phyloP scores from a whole-genome alignment of 1,139 yeast species.

The Pichia sp. region DNA sequence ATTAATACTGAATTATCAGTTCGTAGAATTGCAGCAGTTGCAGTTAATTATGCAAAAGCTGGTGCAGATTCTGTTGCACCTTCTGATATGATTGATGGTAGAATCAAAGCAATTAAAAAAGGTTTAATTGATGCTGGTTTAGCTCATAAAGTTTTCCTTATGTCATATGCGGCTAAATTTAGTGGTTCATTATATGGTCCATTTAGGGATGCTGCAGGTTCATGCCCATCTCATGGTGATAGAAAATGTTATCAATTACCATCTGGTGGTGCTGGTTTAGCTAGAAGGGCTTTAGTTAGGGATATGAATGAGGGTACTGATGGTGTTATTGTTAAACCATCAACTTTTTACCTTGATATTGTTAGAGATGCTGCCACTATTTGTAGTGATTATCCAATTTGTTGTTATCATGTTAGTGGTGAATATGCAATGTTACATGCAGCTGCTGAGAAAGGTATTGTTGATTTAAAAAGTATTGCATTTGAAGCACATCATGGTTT shows the following conservation, averaged over 20 bases:
- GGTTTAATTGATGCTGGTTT: slow-evolving; percentile 79
- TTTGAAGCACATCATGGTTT: slow-evolving; percentile 89
- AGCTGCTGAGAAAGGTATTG: slow-evolving; percentile 93
- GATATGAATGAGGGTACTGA: slow-evolving; percentile 94
- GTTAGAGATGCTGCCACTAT: slow-evolving; percentile 81
- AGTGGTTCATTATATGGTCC: slow-evolving; percentile 93
- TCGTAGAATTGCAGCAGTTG: slow-evolving; percentile 84
- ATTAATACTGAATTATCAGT: slow-evolving; percentile 73
- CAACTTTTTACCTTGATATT: slow-evolving; percentile 88
- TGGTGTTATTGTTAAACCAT: slow-evolving; percentile 93
- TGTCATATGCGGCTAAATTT: slow-evolving; percentile 94
- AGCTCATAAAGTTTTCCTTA: slow-evolving; percentile 81
- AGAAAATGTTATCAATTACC: slow-evolving; percentile 92
- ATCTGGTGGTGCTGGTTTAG: slow-evolving; percentile 86
- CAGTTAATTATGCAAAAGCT: slow-evolving; percentile 90
- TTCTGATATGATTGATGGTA: slow-evolving; percentile 96
- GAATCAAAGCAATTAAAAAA: slow-evolving; percentile 78
- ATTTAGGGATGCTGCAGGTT: slow-evolving; percentile 94
- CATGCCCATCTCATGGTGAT: slow-evolving; percentile 85
- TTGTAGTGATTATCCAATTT: slow-evolving; percentile 79
- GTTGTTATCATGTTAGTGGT: slow-evolving; percentile 96
- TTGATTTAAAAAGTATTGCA: slow-evolving; percentile 82
- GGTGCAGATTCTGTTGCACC: slow-evolving; percentile 97
- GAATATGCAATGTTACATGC: slow-evolving; percentile 98
- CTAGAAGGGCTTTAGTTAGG: slow-evolving; percentile 81